Conservation (phyloP, 345 rosid genomes). For the Eucalyptus decipiens region DNA sequence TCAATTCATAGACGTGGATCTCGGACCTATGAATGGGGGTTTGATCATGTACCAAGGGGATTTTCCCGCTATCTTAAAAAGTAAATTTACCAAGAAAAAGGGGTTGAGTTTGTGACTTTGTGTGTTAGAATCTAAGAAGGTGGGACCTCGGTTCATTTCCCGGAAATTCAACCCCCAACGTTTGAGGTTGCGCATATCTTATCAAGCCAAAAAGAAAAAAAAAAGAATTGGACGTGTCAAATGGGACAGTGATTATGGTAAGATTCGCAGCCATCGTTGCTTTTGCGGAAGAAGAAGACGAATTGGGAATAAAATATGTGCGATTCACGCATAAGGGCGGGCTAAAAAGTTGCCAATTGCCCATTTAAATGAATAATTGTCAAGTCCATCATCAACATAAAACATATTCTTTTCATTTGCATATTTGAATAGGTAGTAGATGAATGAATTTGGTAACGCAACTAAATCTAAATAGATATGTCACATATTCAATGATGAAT, state of each 20-base stretch:
- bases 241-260: neutral
- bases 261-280: neutral
- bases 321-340: neutral
- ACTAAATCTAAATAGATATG: neutral
- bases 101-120: neutral
- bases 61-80: neutral
- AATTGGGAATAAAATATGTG: neutral
- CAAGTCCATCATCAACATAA: neutral
- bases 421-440: neutral
- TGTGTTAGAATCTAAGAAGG: neutral
- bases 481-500: neutral
- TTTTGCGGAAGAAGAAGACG: neutral
- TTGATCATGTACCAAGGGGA: neutral
- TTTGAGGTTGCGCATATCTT: neutral
- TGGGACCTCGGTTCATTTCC: neutral
- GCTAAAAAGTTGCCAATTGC: neutral
- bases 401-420: neutral
- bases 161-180: neutral
- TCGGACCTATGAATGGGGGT: too few relatives aligned
- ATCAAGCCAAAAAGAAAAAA: neutral
- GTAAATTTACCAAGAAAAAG: neutral
- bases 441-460: neutral
- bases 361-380: neutral
- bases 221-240: neutral
- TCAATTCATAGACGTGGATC: too few relatives aligned